These are phyloP conservation scores for Solanum ahanhuiri DNA, from an alignment of 257 asterid genomes.

Conservation along the genomic window DNA sequence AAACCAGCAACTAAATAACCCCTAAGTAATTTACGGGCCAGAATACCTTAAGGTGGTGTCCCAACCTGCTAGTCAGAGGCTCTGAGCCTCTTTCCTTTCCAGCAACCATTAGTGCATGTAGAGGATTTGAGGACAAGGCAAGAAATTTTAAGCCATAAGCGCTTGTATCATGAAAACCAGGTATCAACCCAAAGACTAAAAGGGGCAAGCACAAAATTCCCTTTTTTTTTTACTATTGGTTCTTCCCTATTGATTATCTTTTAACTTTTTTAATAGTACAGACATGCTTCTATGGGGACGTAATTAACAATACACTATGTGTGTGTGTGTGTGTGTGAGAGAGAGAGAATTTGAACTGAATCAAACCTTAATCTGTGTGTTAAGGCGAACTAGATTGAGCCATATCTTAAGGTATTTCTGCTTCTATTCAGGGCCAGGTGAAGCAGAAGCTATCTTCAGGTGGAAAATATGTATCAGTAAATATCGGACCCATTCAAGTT, in stretches of 20 bases:
- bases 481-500: conserved; percentile 89
- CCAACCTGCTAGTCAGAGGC: not conserved
- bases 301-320: not conserved
- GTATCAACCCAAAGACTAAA: not conserved
- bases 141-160: not conserved
- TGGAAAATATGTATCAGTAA: conserved; percentile 86
- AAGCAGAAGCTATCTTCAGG: conserved; percentile 80
- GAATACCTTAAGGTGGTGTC: not conserved
- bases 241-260: not conserved
- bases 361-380: not conserved
- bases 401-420: not conserved
- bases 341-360: not conserved
- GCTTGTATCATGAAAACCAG: not conserved
- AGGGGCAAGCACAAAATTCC: not conserved
- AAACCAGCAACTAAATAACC: not conserved
- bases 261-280: not conserved
- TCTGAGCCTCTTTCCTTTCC: not conserved
- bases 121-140: not conserved
- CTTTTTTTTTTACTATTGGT: not conserved
- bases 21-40: not conserved
- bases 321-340: not conserved
- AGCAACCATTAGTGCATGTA: not conserved
- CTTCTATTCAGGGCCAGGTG: conserved; percentile 68
- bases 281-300: not conserved
- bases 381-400: not conserved